Percentiles rank a stretch among this genome's conserved stretches.
phyloP scores from a whole-genome alignment of 1,284 basidiomycete species.

The Golubevia sp. region DNA sequence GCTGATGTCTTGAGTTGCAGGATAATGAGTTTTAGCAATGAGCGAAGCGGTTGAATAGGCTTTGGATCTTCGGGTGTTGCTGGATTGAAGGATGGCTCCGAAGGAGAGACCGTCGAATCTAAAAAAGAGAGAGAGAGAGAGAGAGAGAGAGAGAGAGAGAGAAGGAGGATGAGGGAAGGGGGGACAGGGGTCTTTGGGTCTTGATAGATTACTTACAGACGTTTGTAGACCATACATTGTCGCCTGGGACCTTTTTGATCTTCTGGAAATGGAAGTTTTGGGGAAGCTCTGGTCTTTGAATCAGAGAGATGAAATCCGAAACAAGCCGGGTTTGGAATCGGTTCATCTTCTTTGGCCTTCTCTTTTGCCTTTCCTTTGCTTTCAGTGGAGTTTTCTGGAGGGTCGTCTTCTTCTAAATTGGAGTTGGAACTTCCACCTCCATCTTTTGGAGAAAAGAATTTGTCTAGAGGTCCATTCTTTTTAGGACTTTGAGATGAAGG shows the following conservation, averaged over 20 bases:
- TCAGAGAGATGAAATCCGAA: slow-evolving; percentile 28
- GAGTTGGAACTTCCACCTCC: slow-evolving; percentile 1
- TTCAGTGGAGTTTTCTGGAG: background rate
- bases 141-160: slow-evolving; percentile 20
- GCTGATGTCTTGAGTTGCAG: background rate
- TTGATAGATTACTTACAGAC: slow-evolving; percentile 15
- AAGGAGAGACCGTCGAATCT: background rate
- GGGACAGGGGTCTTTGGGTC: background rate
- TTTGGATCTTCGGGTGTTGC: background rate
- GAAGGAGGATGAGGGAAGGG: background rate
- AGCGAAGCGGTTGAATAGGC: background rate
- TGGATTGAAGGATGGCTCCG: slow-evolving; percentile 1
- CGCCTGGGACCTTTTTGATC: slow-evolving; percentile 36
- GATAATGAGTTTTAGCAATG: background rate
- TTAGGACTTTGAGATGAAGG: background rate
- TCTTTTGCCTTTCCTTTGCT: background rate
- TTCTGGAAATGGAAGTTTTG: slow-evolving; percentile 20
- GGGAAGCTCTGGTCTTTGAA: slow-evolving; percentile 43
- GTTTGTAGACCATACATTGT: slow-evolving; percentile 54
- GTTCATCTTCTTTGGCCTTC: background rate
- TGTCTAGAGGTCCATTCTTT: background rate
- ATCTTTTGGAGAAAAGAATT: background rate
- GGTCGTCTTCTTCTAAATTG: slow-evolving; percentile 1
- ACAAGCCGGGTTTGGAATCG: slow-evolving; percentile 2
- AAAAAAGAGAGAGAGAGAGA: slow-evolving; percentile 10